Evolutionary conservation across 345 rosid species (phyloP), one percentile per base, ranked within the genome.

Genomic region (Salix suchowensis): DNA sequence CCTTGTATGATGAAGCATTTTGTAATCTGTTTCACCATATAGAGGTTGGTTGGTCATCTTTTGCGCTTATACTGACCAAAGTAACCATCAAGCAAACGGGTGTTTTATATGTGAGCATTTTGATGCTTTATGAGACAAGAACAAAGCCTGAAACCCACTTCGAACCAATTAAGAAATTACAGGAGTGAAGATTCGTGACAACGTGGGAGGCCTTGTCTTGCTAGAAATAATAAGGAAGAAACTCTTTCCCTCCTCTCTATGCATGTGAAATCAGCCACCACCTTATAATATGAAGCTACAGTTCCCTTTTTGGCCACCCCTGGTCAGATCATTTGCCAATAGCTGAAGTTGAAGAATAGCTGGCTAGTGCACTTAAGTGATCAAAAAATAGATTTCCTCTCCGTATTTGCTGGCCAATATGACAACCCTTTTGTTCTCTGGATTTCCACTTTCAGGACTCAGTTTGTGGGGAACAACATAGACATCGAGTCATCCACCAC

Each of bases 191-290:
- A 82, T 76, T 72, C 67, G 66, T 72, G 67, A 54, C 75, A 68
- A 72, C 54, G 26, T 71, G 72, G 46, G 75, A 74, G 37, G 73
- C 77, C 81, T 76, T 50, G 42, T 79, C 83, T 66, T 76, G 37
- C 26, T 64, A 18, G 65, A 2, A 55, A 70, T 65, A 76, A 74
- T 72, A 76, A 71, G 54, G 61, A 21, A 66, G 50, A 39, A 55
- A 72, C 61, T 52, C 46, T 42, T 75, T n/a, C 40, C 67, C 68
- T 30, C 39, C 28, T 39, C 42, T 39, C 48, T 46, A n/a, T 7
- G 65, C 73, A 68, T 40, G 66, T 60, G 19, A 67, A 46, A 40
- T 69, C 67, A 74, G 48, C 65, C 72, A 68, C 77, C 65, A 14
- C 50, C 70, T 67, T 70, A 60, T 71, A 50, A 36, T 65, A 30